These are phyloP conservation scores for Dioscorea cayenensis DNA, from an alignment of 116 monocot species.

Conservation along the genomic window DNA sequence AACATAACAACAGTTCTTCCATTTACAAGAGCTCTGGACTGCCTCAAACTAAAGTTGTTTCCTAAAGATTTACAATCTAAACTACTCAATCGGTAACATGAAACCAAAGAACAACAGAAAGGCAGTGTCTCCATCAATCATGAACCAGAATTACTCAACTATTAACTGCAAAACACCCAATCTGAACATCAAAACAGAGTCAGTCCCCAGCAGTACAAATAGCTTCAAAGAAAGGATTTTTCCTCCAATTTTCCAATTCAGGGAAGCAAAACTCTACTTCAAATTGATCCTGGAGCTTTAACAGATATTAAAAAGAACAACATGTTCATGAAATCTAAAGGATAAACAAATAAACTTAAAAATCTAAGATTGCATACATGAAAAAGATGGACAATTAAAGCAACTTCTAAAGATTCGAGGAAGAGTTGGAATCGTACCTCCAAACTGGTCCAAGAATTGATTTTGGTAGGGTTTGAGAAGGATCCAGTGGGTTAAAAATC, in stretches of 20 bases:
- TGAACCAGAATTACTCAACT: constrained; percentile 1
- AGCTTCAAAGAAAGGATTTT: not conserved
- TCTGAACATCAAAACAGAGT: not conserved
- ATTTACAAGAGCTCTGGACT: constrained; percentile 4
- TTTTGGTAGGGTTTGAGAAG: no score
- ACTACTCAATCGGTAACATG: constrained; percentile 13
- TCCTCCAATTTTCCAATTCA: not conserved
- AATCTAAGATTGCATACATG: not conserved
- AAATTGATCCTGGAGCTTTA: not conserved
- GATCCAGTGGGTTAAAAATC: no score
- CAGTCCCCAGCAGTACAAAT: not conserved
- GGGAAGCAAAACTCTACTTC: not conserved
- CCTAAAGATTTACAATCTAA: constrained; percentile 14
- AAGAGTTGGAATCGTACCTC: no score
- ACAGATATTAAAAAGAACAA: not conserved
- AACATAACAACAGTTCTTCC: constrained; percentile 13
- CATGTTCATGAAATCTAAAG: not conserved
- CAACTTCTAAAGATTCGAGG: no score
- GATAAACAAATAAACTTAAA: not conserved
- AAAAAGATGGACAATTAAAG: no score
- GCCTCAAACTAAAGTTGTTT: constrained; percentile 10
- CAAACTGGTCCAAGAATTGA: no score
- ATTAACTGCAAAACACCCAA: not conserved
- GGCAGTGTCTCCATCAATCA: constrained; percentile 46
- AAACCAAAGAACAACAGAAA: constrained; percentile 18